Base-by-base conservation (phyloP, 352 stramenopile species). In the Phytopythium ostracodes region DNA sequence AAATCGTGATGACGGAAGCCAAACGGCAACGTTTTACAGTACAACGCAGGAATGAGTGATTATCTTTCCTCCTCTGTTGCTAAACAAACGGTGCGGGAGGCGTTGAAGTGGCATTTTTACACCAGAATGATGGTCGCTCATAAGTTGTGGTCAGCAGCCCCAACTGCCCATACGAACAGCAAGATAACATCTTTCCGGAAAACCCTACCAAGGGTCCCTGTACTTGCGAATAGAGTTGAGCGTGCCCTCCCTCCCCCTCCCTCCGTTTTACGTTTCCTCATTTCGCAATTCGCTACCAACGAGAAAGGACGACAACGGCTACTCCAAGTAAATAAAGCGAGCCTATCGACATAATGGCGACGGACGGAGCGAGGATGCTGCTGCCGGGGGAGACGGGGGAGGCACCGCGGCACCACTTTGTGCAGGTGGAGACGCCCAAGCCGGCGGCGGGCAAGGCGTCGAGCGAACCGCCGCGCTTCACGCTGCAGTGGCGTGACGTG, bases 401-500 rank as follows among this genome's bases (percentile, higher is more conserved):
- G 50, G 27, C 50, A 2, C 50, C 50, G 27, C 29, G 20, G 29
- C 54, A 63, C 40, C 43, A 66, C 43, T 66, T 62, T 43, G 55
- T 66, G 44, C 29, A 62, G 42, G 44, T 66, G 24, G 60, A 66
- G 60, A 61, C 60, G 9, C 52, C 60, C 40, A 55, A 60, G 53
- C 6, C 18, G 42, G 42, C 42, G 42, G 10, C 18, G 42, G 22
- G 3, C 33, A 59, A 59, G 36, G 18, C 35, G 27, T 3, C 1
- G 10, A 49, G 38, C 12, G 42, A 36, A 27, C 36, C 53, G 27
- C 61, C 61, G 24, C 25, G 25, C 33, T 58, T 68, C 42, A 44
- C 62, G 47, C 59, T 81, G 18, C 36, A 76, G 54, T 82, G 73
- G 73, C 57, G 59, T n/a, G 61, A 82, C 38, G 56, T 82, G 24